phyloP scores from a whole-genome alignment of 2,329 filamentous ascomycete genomes.

The Ophiostoma ulmi region DNA sequence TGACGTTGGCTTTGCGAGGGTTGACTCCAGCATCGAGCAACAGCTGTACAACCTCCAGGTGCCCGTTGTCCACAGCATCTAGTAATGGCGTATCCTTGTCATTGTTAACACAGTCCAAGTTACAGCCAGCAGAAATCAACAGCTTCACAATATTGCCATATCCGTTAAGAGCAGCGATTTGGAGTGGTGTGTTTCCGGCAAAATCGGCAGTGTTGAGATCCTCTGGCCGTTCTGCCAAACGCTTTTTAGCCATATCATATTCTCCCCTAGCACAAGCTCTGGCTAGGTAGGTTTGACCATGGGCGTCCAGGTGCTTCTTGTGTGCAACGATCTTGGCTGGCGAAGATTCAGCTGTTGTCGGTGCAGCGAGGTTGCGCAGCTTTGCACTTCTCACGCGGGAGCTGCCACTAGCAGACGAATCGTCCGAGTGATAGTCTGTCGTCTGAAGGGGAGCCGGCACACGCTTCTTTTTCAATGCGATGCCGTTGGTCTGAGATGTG shows the following conservation, averaged over 20 bases:
- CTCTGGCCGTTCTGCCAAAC: conserved; percentile 72
- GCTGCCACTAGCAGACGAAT: conserved; percentile 57
- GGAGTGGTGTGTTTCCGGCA: conserved; percentile 91
- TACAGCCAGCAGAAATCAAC: conserved; percentile 77
- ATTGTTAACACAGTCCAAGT: conserved; percentile 71
- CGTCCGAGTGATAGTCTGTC: conserved; percentile 62
- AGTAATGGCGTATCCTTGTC: conserved; percentile 90
- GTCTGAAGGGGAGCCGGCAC: conserved; percentile 57
- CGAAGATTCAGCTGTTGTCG: conserved; percentile 56
- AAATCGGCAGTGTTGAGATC: conserved; percentile 88
- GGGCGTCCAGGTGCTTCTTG: conserved; percentile 86
- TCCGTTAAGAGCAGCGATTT: conserved; percentile 86
- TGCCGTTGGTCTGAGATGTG: conserved; percentile 50
- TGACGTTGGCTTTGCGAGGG: conserved; percentile 83
- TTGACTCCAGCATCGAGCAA: conserved; percentile 84
- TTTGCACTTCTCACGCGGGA: conserved; percentile 56
- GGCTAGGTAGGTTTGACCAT: conserved; percentile 86
- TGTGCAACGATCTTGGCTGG: conserved; percentile 64
- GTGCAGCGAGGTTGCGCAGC: conserved; percentile 51
- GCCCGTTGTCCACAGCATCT: conserved; percentile 93
- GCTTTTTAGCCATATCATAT: conserved; percentile 68
- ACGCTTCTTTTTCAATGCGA: conserved; percentile 57
- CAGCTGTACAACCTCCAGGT: conserved; percentile 79
- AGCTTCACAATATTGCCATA: conserved; percentile 82
- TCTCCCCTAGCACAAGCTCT: conserved; percentile 83